Base-by-base conservation (phyloP, 1,284 basidiomycete species). In the Psilocybe mexicana region DNA sequence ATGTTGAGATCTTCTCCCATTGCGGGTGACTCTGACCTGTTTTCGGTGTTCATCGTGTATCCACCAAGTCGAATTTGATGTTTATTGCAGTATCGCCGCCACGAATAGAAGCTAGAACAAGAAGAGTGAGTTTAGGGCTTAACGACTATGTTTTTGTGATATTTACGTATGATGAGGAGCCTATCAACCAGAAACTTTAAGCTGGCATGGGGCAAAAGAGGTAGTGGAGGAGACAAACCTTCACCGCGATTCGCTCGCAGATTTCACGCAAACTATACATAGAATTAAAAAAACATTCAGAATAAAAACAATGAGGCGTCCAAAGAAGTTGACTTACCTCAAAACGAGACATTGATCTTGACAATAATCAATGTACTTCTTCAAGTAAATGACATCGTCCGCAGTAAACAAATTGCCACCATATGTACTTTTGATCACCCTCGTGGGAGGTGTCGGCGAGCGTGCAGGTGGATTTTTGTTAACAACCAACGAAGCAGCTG, bases 1-100 rank as follows among this genome's bases (percentile, higher is more conserved):
- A 72, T 68, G 18, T 63, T 57, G 52, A 70, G 70, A 7, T 78
- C 77, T 18, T 69, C 76, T 3, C 76, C 79, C 25, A 74, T 74
- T 23, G 73, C 73, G 1, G 79, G 79, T 35, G 78, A 76, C 8
- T 71, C 73, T 6, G 76, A 72, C 18, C 77, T 77, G 44, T 18
- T 18, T 18, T 83, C 80, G 11, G 79, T 68, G 53, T 83, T 85
- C 90, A 93, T 92, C 6, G 82, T 76, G 65, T 93, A 93, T 1
- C 90, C 89, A 26, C 89, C 88, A 0, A 93, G 78, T 14, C 88
- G 84, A 54, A 93, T 93, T 69, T 92, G 88, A 67, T 93, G 90
- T 67, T 92, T 93, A 67, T 93, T 93, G 73, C 90, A 93, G 66
- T 92, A 93, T 50, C 90, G 82, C 40, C 90, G 82, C 90, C 90